Evolutionary conservation across 208 protist genomes (phyloP).

Genomic region (Leishmania arabica): DNA sequence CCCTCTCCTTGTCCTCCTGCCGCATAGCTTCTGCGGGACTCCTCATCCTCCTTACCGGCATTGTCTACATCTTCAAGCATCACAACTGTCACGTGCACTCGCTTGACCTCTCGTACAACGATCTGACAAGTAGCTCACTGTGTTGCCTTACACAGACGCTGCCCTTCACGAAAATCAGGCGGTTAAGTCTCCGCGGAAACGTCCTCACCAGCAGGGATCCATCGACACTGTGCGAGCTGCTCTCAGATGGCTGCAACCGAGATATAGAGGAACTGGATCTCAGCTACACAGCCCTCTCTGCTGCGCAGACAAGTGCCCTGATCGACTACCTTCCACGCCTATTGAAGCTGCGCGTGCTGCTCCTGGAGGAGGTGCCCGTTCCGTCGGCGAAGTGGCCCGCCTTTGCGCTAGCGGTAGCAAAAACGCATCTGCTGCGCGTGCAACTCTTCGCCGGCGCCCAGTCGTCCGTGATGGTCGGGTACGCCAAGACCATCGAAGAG

Average conservation of each 20-base stretch:
- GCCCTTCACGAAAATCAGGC: conserved; percentile 42
- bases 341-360: conserved; percentile 49
- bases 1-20: conserved; percentile 74
- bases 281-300: conserved; percentile 58
- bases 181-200: conserved; percentile 78
- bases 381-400: conserved; percentile 40
- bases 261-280: conserved; percentile 78
- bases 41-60: conserved; percentile 52
- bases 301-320: conserved; percentile 48
- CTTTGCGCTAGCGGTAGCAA: conserved; percentile 45
- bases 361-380: conserved; percentile 68
- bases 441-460: conserved; percentile 39
- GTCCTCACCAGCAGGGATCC: conserved; percentile 43
- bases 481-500: conserved; percentile 21
- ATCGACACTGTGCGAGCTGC: conserved; percentile 56
- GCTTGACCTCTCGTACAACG: conserved; percentile 83
- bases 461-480: conserved; percentile 29
- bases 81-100: conserved; percentile 13
- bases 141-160: conserved; percentile 55
- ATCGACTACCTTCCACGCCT: conserved; percentile 70
- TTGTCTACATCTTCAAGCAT: conserved; percentile 28
- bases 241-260: conserved; percentile 51
- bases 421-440: conserved; percentile 50
- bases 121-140: conserved; percentile 41
- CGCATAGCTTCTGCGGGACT: conserved; percentile 56